phyloP scores from a whole-genome alignment of 1,284 basidiomycete genomes.

The Apiotrichum gamsii region DNA sequence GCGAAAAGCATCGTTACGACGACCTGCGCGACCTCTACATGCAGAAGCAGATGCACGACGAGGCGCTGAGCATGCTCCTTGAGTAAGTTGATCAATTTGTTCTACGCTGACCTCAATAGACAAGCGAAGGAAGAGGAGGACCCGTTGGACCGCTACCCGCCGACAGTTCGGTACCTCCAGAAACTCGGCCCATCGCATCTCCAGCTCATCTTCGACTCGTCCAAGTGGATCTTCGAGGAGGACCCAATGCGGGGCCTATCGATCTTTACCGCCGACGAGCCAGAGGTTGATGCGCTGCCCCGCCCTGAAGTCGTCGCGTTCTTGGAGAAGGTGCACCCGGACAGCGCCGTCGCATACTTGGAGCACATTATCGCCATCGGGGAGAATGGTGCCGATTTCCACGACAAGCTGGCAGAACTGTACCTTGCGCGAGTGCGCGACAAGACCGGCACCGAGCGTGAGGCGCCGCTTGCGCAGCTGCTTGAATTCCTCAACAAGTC shows the following conservation, averaged over 20 bases:
- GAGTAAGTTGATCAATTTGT: conserved; percentile 54
- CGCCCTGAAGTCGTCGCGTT: conserved; percentile 66
- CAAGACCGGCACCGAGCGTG: conserved; percentile 51
- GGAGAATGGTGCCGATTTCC: conserved; percentile 64
- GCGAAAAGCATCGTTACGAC: conserved; percentile 74
- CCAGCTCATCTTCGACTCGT: conserved; percentile 68
- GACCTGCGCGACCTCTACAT: conserved; percentile 89
- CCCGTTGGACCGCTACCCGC: conserved; percentile 67
- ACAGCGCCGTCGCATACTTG: conserved; percentile 71
- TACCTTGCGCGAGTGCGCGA: conserved; percentile 54
- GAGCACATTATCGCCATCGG: conserved; percentile 76
- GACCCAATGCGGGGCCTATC: conserved; percentile 68
- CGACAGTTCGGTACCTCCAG: conserved; percentile 84
- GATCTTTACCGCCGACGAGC: conserved; percentile 83
- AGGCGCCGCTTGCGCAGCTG: conserved; percentile 50
- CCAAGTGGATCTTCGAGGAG: conserved; percentile 76
- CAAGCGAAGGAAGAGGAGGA: conserved; percentile 73
- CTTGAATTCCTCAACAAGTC: conserved; percentile 70
- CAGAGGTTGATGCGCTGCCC: conserved; percentile 74
- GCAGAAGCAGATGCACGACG: conserved; percentile 89
- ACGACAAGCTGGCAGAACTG: conserved; percentile 80
- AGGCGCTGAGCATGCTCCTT: conserved; percentile 73
- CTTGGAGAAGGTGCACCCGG: conserved; percentile 63
- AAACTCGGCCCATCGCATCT: conserved; percentile 77
- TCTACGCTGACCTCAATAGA: conserved; percentile 48